phyloP scores from a whole-genome alignment of 148 eudicot species.

The Limonium bicolor region DNA sequence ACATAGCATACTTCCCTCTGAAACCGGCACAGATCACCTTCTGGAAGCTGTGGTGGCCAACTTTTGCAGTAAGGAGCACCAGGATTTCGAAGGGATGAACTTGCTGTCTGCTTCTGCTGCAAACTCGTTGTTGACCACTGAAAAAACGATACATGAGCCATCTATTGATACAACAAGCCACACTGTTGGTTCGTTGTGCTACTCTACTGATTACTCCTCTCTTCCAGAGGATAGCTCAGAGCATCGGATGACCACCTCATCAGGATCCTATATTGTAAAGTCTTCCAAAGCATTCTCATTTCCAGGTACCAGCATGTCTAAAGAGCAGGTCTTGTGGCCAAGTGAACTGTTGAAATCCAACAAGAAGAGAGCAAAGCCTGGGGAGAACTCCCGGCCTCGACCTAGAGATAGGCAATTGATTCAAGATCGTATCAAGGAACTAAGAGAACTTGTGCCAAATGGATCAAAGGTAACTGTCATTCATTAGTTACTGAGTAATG shows the following conservation, averaged over 20 bases:
- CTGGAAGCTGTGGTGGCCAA: conserved; percentile 82
- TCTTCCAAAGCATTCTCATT: conserved; percentile 28
- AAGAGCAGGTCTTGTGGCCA: conserved; percentile 33
- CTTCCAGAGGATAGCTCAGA: conserved; percentile 27
- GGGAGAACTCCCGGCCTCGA: conserved; percentile 91
- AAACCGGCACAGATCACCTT: conserved; percentile 56
- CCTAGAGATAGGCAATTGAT: conserved; percentile 99
- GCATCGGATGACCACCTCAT: conserved; percentile 35
- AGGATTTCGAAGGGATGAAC: conserved; percentile 13
- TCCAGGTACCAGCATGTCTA: conserved; percentile 27
- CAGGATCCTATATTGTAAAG: conserved; percentile 32
- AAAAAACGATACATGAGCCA: conserved; percentile 32
- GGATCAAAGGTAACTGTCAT: conserved; percentile 56
- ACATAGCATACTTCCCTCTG: conserved; percentile 33
- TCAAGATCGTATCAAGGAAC: conserved; percentile 96
- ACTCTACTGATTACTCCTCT: conserved; percentile 42
- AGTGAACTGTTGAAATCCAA: conserved; percentile 27
- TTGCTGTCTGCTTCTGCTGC: conserved; percentile 22
- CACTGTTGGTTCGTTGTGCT: conserved; percentile 34
- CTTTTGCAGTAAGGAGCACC: conserved; percentile 23
- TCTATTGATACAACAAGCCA: conserved; percentile 25
- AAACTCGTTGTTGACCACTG: conserved; percentile 46
- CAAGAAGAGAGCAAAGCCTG: conserved; percentile 90
- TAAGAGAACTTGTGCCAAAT: conserved; percentile 89
- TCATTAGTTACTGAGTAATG: too few relatives aligned